These are phyloP conservation scores for Neolentinus lepideus DNA, from an alignment of 1,284 basidiomycete species.

Conservation along the genomic window DNA sequence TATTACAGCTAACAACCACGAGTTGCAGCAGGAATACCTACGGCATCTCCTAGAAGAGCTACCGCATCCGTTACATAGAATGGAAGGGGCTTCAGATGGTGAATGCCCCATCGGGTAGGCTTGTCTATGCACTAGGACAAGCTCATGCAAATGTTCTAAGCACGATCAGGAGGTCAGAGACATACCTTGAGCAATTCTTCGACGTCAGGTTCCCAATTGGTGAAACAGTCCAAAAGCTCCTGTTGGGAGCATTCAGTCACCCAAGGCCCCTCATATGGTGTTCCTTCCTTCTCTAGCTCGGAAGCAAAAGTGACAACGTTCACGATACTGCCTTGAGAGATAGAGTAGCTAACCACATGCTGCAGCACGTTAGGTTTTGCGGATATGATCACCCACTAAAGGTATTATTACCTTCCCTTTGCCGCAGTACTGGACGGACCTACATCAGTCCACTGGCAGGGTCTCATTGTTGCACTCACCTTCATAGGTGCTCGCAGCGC, in stretches of 20 bases:
- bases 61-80: conserved; percentile 16
- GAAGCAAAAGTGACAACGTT: conserved; percentile 24
- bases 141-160: neutral
- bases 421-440: conserved; percentile 21
- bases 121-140: conserved; percentile 19
- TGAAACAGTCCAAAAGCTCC: conserved; percentile 20
- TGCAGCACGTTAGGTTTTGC: conserved; percentile 6
- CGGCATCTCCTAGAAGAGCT: conserved; percentile 23
- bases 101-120: conserved; percentile 25
- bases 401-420: conserved; percentile 19
- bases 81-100: conserved; percentile 18
- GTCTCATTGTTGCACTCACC: conserved; percentile 15
- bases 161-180: neutral
- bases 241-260: conserved; percentile 17
- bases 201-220: conserved; percentile 25
- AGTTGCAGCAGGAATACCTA: too few species aligned
- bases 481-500: conserved; percentile 22
- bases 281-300: conserved; percentile 17
- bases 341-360: conserved; percentile 26
- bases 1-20: too few species aligned
- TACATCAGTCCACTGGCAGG: neutral
- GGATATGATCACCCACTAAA: neutral
- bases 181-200: conserved; percentile 21
- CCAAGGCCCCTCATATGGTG: conserved; percentile 19
- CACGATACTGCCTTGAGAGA: conserved; percentile 21